Conservation (phyloP, 331 rosid genomes). For the Quercus lobata region DNA sequence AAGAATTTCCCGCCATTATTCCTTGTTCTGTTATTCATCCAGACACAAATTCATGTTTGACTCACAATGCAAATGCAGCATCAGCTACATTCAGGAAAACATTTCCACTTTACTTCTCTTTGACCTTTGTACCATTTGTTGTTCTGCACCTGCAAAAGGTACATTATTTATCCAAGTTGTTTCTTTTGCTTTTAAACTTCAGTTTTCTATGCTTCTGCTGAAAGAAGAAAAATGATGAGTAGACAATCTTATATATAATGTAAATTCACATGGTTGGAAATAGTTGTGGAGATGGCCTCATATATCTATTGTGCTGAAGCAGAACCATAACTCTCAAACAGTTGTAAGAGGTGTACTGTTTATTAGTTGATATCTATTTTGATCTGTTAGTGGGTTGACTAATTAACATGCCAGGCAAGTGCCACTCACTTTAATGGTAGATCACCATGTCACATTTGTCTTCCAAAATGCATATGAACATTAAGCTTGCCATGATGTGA, state of each 20-base stretch:
- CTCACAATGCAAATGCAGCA: conserved; percentile 68
- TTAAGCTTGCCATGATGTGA: no score
- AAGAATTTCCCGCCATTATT: conserved; percentile 76
- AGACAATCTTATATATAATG: not conserved
- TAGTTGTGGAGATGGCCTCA: not conserved
- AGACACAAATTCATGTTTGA: conserved; percentile 70
- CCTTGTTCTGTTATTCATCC: conserved; percentile 89
- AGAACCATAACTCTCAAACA: no score
- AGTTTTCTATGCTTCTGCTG: not conserved
- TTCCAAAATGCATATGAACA: no score
- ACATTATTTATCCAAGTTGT: conserved; percentile 15
- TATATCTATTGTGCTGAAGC: conserved; percentile 1
- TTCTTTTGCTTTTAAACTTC: conserved; percentile 14
- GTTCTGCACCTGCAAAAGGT: conserved; percentile 94
- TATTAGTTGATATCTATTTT: no score
- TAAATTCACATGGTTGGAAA: not conserved
- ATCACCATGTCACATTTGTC: no score
- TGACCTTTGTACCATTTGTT: conserved; percentile 94
- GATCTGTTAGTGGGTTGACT: no score
- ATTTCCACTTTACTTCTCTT: conserved; percentile 95
- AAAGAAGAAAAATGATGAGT: conserved; percentile 1
- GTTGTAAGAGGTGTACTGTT: no score
- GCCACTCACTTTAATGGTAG: no score
- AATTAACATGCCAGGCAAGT: no score
- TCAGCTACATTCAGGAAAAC: conserved; percentile 89